Evolutionary conservation across 352 stramenopile species (phyloP), one percentile per base, ranked within the genome.

Genomic region (Globisporangium middletonii): DNA sequence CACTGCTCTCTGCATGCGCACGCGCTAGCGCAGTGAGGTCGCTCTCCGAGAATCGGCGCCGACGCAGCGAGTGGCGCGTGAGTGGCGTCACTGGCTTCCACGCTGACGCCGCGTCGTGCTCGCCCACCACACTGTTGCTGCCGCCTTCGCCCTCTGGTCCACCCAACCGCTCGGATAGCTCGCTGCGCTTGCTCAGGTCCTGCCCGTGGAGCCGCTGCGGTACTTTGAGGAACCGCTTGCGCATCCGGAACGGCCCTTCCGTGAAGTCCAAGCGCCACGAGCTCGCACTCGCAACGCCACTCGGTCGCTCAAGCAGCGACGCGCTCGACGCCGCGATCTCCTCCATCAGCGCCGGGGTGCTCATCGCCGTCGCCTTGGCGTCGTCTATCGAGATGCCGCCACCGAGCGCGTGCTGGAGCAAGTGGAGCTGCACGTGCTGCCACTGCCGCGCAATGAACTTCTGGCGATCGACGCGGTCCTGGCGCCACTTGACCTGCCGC

Each of bases 181-280:
- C 41, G 8, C n/a, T n/a, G 13, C 41, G 4, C 41, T 18, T 19
- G 41, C 41, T 45, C 41, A 16, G 15, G 13, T 19, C 6, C 0
- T 18, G 3, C 43, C 16, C 43, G 13, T 15, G 18, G 19, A 18
- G 18, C 18, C 9, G 55, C 45, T 33, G 47, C 50, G 51, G 50
- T 30, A 43, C 35, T 55, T 5, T 46, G 55, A 50, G 49, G 54
- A 86, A 67, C 1, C 80, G 64, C 53, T 89, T 90, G 7, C 80
- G 70, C 78, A 89, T 90, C 38, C 80, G 60, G 28, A 73, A 70
- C 3, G 80, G 79, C 1, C 80, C 78, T 75, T 90, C 80, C 0
- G 78, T 90, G 47, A 78, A 81, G 59, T 90, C 78, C 33, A 90
- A 60, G 4, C 69, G 63, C 76, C 73, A 75, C 2, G 41, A 55